Percentiles rank a stretch among this genome's conserved stretches.
These are phyloP conservation scores for Pseudogymnoascus sp. DNA, from an alignment of 2,329 filamentous ascomycete species.

Conservation along the genomic window DNA sequence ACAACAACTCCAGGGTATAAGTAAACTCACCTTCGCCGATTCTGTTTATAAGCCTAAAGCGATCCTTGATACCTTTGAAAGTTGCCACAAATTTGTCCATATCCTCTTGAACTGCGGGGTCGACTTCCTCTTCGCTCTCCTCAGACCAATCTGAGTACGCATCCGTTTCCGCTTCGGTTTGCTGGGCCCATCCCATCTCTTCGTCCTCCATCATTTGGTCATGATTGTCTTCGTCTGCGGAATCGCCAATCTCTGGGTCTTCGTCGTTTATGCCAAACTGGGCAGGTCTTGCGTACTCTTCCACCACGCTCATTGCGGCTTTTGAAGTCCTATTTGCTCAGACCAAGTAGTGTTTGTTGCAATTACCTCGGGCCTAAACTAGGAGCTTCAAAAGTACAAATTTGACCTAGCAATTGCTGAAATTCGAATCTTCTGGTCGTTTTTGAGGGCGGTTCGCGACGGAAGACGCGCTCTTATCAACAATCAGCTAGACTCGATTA, in stretches of 20 bases:
- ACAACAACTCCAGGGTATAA: background rate
- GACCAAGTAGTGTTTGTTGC: background rate
- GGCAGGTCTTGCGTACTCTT: slow-evolving; percentile 3
- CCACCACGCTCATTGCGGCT: background rate
- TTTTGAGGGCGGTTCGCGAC: background rate
- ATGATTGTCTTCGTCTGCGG: slow-evolving; percentile 12
- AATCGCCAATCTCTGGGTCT: slow-evolving; percentile 5
- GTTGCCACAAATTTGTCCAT: slow-evolving; percentile 77
- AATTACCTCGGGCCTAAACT: background rate
- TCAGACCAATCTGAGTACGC: slow-evolving; percentile 43
- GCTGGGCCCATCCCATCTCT: slow-evolving; percentile 12
- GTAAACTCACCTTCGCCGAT: slow-evolving; percentile 76
- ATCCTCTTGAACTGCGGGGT: slow-evolving; percentile 68
- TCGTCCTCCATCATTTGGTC: slow-evolving; percentile 17
- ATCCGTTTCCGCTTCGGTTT: slow-evolving; percentile 27
- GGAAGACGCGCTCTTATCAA: slow-evolving; percentile 4
- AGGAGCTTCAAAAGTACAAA: background rate
- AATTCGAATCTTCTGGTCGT: slow-evolving; percentile 1
- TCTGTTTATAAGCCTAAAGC: slow-evolving; percentile 86
- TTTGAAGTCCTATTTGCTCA: background rate
- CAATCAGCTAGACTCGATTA: slow-evolving; percentile 4
- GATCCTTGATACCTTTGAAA: slow-evolving; percentile 75
- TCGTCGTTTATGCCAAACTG: background rate
- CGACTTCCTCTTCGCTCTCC: slow-evolving; percentile 54
- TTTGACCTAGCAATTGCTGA: background rate